Evolutionary conservation across 148 eudicot species (phyloP), one percentile per base, ranked within the genome.

Genomic region (Vaccinium myrtillus): DNA sequence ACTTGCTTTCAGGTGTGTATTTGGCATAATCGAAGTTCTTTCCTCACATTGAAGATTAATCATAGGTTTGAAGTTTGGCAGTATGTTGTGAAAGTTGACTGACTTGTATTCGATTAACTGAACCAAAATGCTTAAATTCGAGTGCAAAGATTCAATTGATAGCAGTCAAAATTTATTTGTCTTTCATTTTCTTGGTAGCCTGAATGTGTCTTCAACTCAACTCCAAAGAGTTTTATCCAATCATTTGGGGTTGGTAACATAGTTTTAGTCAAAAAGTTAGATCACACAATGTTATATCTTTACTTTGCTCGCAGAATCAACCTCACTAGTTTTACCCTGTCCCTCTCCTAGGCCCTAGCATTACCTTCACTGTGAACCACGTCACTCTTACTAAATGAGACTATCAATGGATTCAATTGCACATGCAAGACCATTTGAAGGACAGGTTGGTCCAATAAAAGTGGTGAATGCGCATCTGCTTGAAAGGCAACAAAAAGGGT

Each of bases 1-100:
- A 71, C 89, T 94, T 39, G 98, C 91, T 87, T 91, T 94, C 91
- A 91, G 94, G 95, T 92, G 85, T 79, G 65, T 18, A 25, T 58
- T 67, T 80, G 51, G 9, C 56, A 23, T 39, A 77, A 11, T 70
- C 27, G 39, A 19, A 49, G 74, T 61, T 63, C 21, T 2, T 27
- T 15, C 56, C 80, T 83, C 43, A 2, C 7, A 23, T 12, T 54
- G 54, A 8, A 8, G 7, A 58, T 8, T n/a, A 11, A 15, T 75
- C 32, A 10, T 25, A 23, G 75, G 23, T 9, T 59, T 12, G 49
- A 70, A 50, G 30, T 51, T 71, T 19, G 3, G 69, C n/a, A 12
- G 16, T 39, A 12, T 73, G 6, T 15, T 50, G 27, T 14, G 25
- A 61, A 43, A 39, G 54, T 13, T 61, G 75, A n/a, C 36, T 5